Base-by-base conservation (phyloP, 2,329 filamentous ascomycete genomes). In the Calycina herbarum region DNA sequence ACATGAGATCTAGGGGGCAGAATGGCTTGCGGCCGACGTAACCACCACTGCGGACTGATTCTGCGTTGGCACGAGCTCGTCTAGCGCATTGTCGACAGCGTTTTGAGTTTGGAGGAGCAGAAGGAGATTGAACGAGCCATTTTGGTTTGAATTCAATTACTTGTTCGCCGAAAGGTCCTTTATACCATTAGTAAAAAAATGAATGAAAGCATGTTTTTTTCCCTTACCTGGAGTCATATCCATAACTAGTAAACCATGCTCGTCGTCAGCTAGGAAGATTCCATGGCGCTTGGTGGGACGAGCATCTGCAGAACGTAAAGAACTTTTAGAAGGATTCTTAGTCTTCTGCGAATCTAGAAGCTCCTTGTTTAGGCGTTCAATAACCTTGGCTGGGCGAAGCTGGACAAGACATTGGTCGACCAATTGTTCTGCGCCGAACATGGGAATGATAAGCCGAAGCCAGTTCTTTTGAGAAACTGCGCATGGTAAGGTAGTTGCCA, bases 111-210 rank as follows among this genome's bases (percentile, higher is more conserved):
- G 74, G 31, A 1, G 91, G 92, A 0, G 91, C 91, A 45, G 86
- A 87, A 3, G 89, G 90, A 1, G 91, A 94, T 75, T 93, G 91
- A 8, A 83, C 79, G 31, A 95, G 84, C 92, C 92, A 95, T 78
- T 95, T 95, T 15, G 92, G 91, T 76, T 95, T 95, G 78, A 94
- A 90, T 75, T 94, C 90, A 64, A 91, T 79, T 38, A 90, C 75
- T 5, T 77, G 71, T 60, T 80, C 73, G 3, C 73, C 74, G 0
- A 76, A 72, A 15, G 27, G 45, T 24, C 57, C 64, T 66, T 31
- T 1, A 13, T 62, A 33, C 6, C 61, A 27, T 13, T 11, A 64
- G 42, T 10, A 54, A 35, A 10, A 35, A 27, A 7, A 20, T 11
- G 27, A 54, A 29, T 31, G 45, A 20, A 51, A 57, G 27, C 0